Evolutionary conservation across 331 rosid species (phyloP).

Genomic region (Spiraea crenata): DNA sequence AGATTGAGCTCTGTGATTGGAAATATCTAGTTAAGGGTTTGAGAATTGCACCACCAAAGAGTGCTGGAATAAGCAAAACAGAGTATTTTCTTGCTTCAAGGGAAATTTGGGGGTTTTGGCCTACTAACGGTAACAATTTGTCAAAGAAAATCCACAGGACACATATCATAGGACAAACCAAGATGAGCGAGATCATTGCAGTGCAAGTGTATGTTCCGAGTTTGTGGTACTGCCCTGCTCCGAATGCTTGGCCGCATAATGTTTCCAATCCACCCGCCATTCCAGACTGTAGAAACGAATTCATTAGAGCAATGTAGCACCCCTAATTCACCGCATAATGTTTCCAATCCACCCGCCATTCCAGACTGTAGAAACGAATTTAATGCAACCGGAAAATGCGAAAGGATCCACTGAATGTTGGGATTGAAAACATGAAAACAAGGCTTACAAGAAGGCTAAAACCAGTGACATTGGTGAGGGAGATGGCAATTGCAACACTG

Average conservation of each 20-base stretch:
- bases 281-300: conserved; percentile 39
- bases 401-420: neutral
- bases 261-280: conserved; percentile 75
- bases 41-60: conserved; percentile 52
- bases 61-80: conserved; percentile 50
- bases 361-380: conserved; percentile 43
- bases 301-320: neutral
- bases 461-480: conserved; percentile 61
- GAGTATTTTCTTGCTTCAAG: conserved; percentile 37
- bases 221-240: conserved; percentile 49
- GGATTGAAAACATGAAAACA: neutral
- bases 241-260: conserved; percentile 58
- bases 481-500: conserved; percentile 56
- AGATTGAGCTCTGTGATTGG: conserved; percentile 48
- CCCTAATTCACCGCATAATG: conserved; percentile 31
- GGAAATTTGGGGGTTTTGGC: conserved; percentile 52
- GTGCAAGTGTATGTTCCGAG: conserved; percentile 46
- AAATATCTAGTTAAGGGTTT: conserved; percentile 46
- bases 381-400: neutral
- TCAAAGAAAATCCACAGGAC: conserved; percentile 49
- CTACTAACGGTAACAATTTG: conserved; percentile 34
- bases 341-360: conserved; percentile 70
- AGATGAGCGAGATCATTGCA: conserved; percentile 43
- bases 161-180: conserved; percentile 43
- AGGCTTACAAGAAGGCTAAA: conserved; percentile 53